These are phyloP conservation scores for Rhizoctonia solani DNA, from an alignment of 1,284 basidiomycete species.

Conservation along the genomic window DNA sequence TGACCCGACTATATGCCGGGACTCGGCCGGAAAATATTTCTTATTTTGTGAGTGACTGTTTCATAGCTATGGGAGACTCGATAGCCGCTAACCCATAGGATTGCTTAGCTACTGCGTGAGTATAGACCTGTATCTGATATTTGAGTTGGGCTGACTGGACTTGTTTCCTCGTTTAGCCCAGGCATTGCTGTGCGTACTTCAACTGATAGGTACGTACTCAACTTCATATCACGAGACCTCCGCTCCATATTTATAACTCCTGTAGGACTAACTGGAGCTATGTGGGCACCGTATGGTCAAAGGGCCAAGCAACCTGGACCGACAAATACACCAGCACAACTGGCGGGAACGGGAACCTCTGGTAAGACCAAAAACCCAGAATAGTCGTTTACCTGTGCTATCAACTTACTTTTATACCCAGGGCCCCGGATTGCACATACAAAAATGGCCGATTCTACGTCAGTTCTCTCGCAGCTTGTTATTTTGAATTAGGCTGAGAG, in stretches of 20 bases:
- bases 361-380: slow-evolving; percentile 14
- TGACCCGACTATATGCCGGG: slow-evolving; percentile 59
- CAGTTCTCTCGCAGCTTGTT: slow-evolving; percentile 32
- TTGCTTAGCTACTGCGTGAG: slow-evolving; percentile 34
- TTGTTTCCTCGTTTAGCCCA: slow-evolving; percentile 45
- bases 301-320: slow-evolving; percentile 51
- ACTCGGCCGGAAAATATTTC: slow-evolving; percentile 55
- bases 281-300: neutral
- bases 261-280: neutral
- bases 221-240: neutral
- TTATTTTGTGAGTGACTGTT: slow-evolving; percentile 51
- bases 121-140: neutral
- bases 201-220: slow-evolving; percentile 50
- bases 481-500: neutral
- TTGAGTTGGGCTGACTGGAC: neutral
- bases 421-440: slow-evolving; percentile 60
- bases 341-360: slow-evolving; percentile 48
- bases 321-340: slow-evolving; percentile 54
- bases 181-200: slow-evolving; percentile 60
- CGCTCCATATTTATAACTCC: neutral
- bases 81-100: neutral
- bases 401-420: neutral
- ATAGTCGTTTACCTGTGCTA: neutral
- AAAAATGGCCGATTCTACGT: slow-evolving; percentile 53
- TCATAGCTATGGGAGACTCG: neutral